These are phyloP conservation scores for Vitis hybrid DNA, from an alignment of 177 flowering plant genomes.

Conservation along the genomic window DNA sequence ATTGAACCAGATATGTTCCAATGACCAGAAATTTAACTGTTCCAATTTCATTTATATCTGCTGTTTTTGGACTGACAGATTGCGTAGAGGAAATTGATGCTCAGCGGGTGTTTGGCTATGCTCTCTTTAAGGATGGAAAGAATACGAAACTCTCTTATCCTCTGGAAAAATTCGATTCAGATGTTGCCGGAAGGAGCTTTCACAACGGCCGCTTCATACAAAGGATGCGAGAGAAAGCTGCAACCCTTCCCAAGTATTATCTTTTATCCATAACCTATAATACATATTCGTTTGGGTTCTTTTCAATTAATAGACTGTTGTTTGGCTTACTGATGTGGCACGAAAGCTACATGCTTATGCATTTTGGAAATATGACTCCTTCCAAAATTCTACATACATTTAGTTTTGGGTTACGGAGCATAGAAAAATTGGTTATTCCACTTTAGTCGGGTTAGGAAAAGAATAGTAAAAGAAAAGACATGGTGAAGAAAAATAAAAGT, in stretches of 20 bases:
- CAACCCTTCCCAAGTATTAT: conserved; percentile 36
- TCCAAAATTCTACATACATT: too few relatives aligned
- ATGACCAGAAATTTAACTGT: neutral
- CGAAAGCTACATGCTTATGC: neutral
- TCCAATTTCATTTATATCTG: neutral
- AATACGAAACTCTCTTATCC: conserved; percentile 39
- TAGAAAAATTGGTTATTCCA: too few relatives aligned
- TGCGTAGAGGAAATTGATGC: conserved; percentile 51
- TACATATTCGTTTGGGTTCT: neutral
- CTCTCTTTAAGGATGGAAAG: conserved; percentile 48
- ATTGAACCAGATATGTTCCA: too few relatives aligned
- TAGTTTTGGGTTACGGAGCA: too few relatives aligned
- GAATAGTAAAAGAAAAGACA: too few relatives aligned
- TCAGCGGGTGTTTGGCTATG: conserved; percentile 48
- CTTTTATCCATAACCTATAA: neutral
- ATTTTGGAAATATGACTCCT: too few relatives aligned
- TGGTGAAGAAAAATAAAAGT: too few relatives aligned
- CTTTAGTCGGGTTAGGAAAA: too few relatives aligned
- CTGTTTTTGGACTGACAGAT: conserved; percentile 28
- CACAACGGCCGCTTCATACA: conserved; percentile 55
- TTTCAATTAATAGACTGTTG: neutral
- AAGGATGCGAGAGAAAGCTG: conserved; percentile 48
- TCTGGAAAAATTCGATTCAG: conserved; percentile 42
- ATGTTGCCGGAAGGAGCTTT: conserved; percentile 49
- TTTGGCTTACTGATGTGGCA: neutral